Evolutionary conservation across 1,284 basidiomycete genomes (phyloP).

Genomic region (Polyporus tsugae): DNA sequence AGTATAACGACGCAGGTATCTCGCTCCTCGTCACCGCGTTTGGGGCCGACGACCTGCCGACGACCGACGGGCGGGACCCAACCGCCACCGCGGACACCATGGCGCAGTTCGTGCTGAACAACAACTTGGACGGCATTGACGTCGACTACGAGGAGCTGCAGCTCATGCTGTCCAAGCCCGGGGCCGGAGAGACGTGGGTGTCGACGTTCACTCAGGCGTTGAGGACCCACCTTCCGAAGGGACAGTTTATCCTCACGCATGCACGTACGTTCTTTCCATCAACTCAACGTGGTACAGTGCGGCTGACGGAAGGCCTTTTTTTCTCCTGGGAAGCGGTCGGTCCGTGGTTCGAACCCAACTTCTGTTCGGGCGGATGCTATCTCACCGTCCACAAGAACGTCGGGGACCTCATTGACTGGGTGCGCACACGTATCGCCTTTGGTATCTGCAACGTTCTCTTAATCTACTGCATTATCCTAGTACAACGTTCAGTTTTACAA

Average conservation of each 20-base stretch:
- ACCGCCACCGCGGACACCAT: conserved; percentile 52
- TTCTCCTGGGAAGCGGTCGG: conserved; percentile 47
- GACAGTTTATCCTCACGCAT: conserved; percentile 45
- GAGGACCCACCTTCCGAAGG: conserved; percentile 38
- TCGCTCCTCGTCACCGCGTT: conserved; percentile 57
- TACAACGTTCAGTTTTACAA: conserved; percentile 71
- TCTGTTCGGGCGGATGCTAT: conserved; percentile 63
- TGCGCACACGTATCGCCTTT: conserved; percentile 22
- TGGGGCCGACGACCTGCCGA: conserved; percentile 60
- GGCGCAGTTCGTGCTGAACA: conserved; percentile 47
- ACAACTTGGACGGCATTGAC: conserved; percentile 60
- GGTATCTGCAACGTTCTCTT: neutral
- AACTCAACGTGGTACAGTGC: too few relatives aligned
- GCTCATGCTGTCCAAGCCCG: neutral
- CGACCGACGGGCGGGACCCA: conserved; percentile 51
- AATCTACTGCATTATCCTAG: conserved; percentile 29
- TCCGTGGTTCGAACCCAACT: conserved; percentile 64
- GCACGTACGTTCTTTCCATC: conserved; percentile 36
- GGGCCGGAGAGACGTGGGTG: conserved; percentile 45
- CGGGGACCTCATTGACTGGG: conserved; percentile 53
- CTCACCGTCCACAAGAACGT: conserved; percentile 61
- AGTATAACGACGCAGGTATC: conserved; percentile 55
- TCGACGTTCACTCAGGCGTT: conserved; percentile 34
- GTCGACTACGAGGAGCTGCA: conserved; percentile 58
- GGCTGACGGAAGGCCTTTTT: neutral